Conservation (phyloP, 164 flowering plant genomes). For the Euptelea pleiosperma region DNA sequence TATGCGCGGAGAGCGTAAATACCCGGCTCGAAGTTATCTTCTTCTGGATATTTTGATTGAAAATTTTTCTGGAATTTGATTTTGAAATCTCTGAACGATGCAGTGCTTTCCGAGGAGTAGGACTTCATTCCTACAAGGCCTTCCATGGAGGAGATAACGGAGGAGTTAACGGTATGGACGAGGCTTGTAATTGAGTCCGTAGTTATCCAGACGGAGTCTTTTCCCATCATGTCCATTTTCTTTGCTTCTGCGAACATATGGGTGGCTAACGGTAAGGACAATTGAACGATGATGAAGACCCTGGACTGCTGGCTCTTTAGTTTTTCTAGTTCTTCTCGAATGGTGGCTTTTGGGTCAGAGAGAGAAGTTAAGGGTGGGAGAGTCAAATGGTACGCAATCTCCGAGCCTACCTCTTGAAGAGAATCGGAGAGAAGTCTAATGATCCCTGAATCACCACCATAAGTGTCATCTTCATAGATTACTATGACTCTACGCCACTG, state of each 20-base stretch:
- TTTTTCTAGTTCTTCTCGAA: conserved; percentile 14
- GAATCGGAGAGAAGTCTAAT: conserved; percentile 20
- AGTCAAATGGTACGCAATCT: conserved; percentile 18
- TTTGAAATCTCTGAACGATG: conserved; percentile 2
- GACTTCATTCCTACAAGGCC: conserved; percentile 25
- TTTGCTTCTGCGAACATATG: conserved; percentile 31
- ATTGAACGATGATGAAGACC: conserved; percentile 23
- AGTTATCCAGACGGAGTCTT: conserved; percentile 20
- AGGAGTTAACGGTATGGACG: conserved; percentile 11
- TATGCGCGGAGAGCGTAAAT: conserved; percentile 22
- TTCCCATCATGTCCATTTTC: conserved; percentile 18
- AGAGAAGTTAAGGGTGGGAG: conserved; percentile 15
- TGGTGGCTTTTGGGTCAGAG: conserved; percentile 14
- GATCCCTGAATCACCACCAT: conserved; percentile 12
- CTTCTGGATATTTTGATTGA: conserved; percentile 19
- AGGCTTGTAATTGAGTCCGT: conserved; percentile 9
- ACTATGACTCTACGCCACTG: conserved; percentile 23
- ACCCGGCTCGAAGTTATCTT: conserved; percentile 22
- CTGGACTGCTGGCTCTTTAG: conserved; percentile 13
- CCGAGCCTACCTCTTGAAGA: conserved; percentile 15
- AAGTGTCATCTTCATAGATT: conserved; percentile 35
- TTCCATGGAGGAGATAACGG: conserved; percentile 19
- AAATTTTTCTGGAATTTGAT: conserved; percentile 9
- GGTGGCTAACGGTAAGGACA: conserved; percentile 13
- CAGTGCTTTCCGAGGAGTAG: not conserved